Evolutionary conservation across 2,329 filamentous ascomycete genomes (phyloP).

Genomic region (Bipolaris zeicola): DNA sequence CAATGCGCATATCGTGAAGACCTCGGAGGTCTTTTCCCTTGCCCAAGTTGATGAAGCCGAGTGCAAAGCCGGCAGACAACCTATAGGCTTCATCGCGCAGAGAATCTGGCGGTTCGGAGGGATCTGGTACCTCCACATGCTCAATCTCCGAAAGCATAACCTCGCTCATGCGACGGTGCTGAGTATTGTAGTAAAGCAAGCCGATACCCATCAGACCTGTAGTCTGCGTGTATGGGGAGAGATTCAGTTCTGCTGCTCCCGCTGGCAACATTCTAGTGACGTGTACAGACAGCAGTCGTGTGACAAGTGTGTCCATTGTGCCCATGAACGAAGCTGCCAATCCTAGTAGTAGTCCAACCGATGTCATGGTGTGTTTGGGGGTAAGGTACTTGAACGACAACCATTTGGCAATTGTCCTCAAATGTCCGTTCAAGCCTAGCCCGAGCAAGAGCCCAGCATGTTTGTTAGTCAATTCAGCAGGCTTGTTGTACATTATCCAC

Average conservation of each 20-base stretch:
- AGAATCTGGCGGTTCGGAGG: conserved; percentile 69
- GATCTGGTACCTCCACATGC: conserved; percentile 80
- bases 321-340: conserved; percentile 92
- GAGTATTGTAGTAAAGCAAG: conserved; percentile 89
- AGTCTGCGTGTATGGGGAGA: conserved; percentile 91
- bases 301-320: conserved; percentile 96
- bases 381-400: conserved; percentile 99
- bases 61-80: conserved; percentile 87
- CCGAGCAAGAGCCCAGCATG: conserved; percentile 93
- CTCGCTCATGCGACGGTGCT: conserved; percentile 97
- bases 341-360: conserved; percentile 89
- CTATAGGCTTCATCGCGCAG: conserved; percentile 95
- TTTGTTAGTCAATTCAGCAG: conserved; percentile 88
- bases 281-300: conserved; percentile 90
- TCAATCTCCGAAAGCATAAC: conserved; percentile 98
- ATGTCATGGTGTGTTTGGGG: conserved; percentile 98
- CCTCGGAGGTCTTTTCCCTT: conserved; percentile 88
- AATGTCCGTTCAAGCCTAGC: conserved; percentile 88
- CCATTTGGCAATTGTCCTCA: conserved; percentile 96
- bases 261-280: conserved; percentile 92
- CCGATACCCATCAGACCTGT: conserved; percentile 98
- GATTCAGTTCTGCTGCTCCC: conserved; percentile 90
- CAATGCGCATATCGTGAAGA: conserved; percentile 89
- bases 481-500: conserved; percentile 99
- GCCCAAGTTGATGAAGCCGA: conserved; percentile 93